phyloP scores from a whole-genome alignment of 2,329 filamentous ascomycete genomes.

The Nemania abortiva region DNA sequence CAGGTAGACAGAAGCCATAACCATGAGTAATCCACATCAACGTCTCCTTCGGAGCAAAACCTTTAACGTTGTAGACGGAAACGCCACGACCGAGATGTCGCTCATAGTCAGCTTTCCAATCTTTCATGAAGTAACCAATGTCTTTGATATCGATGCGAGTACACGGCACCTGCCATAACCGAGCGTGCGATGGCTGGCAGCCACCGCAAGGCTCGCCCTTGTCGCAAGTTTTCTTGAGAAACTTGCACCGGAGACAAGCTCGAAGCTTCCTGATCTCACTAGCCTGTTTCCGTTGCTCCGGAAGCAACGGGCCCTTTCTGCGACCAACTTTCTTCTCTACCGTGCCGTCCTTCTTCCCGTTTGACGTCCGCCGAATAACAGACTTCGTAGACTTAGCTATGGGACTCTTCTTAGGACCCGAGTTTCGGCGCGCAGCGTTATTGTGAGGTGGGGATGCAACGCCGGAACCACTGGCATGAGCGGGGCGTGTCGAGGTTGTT shows the following conservation, averaged over 20 bases:
- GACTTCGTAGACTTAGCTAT: slow-evolving; percentile 86
- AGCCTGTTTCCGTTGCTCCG: slow-evolving; percentile 95
- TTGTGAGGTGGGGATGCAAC: slow-evolving; percentile 69
- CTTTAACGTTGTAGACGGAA: slow-evolving; percentile 95
- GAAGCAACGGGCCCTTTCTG: slow-evolving; percentile 87
- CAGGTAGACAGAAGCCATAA: slow-evolving; percentile 91
- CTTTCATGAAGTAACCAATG: slow-evolving; percentile 98
- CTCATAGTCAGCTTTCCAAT: slow-evolving; percentile 98
- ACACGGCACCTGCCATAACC: slow-evolving; percentile 97
- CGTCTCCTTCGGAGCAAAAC: slow-evolving; percentile 74
- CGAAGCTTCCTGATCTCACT: slow-evolving; percentile 96
- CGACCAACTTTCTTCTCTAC: slow-evolving; percentile 93
- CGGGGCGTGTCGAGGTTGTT: slow-evolving; percentile 68
- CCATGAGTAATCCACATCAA: slow-evolving; percentile 95
- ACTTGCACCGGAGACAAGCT: slow-evolving; percentile 95
- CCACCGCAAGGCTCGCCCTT: slow-evolving; percentile 96
- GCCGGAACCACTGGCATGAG: slow-evolving; percentile 71
- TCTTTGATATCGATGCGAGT: slow-evolving; percentile 99
- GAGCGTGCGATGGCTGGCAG: slow-evolving; percentile 94
- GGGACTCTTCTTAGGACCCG: slow-evolving; percentile 79
- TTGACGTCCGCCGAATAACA: slow-evolving; percentile 82
- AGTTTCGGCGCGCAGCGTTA: slow-evolving; percentile 74
- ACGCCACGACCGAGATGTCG: slow-evolving; percentile 88
- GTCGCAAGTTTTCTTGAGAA: slow-evolving; percentile 98
- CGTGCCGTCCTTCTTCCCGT: slow-evolving; percentile 81